Evolutionary conservation across 2,329 filamentous ascomycete genomes (phyloP).

Genomic region (Colletotrichum limetticola): DNA sequence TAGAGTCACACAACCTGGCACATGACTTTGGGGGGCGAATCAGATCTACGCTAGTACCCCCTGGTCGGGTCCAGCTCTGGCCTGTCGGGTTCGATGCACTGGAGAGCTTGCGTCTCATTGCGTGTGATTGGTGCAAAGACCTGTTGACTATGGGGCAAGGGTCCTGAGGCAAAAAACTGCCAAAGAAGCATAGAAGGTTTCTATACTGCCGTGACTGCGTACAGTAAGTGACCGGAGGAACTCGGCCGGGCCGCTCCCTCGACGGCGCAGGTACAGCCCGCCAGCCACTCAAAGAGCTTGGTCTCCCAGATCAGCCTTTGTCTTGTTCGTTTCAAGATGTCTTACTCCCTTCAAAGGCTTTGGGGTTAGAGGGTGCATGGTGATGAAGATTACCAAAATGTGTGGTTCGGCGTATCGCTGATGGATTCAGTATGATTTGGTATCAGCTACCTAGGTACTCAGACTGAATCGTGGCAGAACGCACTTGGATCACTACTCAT

Average conservation of each 20-base stretch:
- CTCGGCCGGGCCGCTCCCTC: neutral
- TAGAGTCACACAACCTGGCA: neutral
- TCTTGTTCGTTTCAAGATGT: neutral
- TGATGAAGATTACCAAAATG: neutral
- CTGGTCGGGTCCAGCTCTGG: neutral
- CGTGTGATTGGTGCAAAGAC: neutral
- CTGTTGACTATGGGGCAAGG: neutral
- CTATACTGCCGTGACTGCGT: no score
- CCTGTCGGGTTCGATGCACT: neutral
- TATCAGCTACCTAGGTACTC: no score
- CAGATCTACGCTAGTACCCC: conserved; percentile 8
- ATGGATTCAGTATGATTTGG: neutral
- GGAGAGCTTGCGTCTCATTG: neutral
- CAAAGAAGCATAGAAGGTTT: neutral
- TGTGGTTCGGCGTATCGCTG: neutral
- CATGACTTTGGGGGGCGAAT: conserved; percentile 5
- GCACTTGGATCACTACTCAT: neutral
- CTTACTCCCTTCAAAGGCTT: neutral
- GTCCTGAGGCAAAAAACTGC: neutral
- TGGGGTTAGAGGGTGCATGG: neutral
- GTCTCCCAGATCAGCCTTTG: neutral
- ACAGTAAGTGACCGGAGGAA: neutral
- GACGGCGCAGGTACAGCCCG: neutral
- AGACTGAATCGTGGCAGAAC: neutral
- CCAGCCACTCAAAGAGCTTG: neutral